A percentile compares a stretch with the other conserved stretches of the same genome.
These are phyloP conservation scores for Chrysoporthe cubensis DNA, from an alignment of 2,329 filamentous ascomycete genomes.

Conservation along the genomic window DNA sequence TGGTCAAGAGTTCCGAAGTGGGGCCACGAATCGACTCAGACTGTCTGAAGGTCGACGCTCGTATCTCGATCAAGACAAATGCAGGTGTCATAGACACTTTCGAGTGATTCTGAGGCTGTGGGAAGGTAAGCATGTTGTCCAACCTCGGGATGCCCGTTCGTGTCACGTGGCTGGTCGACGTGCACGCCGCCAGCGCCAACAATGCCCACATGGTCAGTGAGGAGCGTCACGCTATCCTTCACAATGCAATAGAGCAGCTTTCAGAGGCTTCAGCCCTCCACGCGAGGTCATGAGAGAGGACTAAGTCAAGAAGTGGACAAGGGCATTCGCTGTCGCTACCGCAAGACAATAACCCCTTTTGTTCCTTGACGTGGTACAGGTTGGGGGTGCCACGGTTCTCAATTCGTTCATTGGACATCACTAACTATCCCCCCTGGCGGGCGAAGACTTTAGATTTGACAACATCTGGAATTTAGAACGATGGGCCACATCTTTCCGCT, in stretches of 20 bases:
- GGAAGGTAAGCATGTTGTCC: background rate
- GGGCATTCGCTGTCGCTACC: too few species aligned
- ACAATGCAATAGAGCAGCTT: background rate
- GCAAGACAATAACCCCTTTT: too few species aligned
- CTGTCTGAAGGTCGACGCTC: background rate
- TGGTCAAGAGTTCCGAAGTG: background rate
- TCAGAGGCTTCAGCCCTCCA: background rate
- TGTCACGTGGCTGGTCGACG: background rate
- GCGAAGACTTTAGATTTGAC: background rate
- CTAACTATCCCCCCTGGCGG: background rate
- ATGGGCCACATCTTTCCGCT: too few species aligned
- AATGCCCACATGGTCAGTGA: background rate
- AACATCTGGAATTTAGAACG: background rate
- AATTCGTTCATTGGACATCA: background rate
- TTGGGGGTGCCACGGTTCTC: background rate
- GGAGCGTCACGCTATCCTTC: background rate
- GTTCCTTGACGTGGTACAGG: background rate
- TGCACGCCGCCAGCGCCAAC: background rate
- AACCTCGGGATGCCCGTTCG: background rate
- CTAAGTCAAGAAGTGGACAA: background rate
- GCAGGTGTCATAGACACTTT: background rate
- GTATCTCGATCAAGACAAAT: background rate
- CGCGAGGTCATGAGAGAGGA: background rate
- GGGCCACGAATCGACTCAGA: background rate
- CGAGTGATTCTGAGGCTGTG: background rate